These are phyloP conservation scores for Phytophthora litchii DNA, from an alignment of 352 stramenopile species.

Conservation along the genomic window DNA sequence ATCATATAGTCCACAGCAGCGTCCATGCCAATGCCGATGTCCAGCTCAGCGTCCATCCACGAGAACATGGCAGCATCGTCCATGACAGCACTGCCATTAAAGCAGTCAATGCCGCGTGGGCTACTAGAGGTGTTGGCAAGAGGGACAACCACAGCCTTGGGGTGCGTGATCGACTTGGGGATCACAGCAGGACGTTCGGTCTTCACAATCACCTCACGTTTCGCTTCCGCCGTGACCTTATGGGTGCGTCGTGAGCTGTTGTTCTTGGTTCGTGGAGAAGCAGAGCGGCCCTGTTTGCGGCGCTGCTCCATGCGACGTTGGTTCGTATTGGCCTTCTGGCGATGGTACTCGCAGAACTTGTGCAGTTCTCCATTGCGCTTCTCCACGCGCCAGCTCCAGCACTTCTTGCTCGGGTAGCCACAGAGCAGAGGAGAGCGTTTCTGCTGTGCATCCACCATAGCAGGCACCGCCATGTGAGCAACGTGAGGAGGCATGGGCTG, in stretches of 20 bases:
- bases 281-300: constrained; percentile 59
- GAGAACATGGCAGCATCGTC: constrained; percentile 51
- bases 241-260: constrained; percentile 26
- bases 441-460: constrained; percentile 23
- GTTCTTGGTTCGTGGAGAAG: constrained; percentile 31
- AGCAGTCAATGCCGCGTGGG: constrained; percentile 61
- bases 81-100: constrained; percentile 30
- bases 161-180: constrained; percentile 23
- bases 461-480: constrained; percentile 24
- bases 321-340: constrained; percentile 85
- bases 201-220: constrained; percentile 37
- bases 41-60: constrained; percentile 78
- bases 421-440: constrained; percentile 66
- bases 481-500: constrained; percentile 28
- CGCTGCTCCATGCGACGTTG: constrained; percentile 85
- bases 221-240: constrained; percentile 28
- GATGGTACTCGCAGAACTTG: constrained; percentile 89
- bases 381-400: constrained; percentile 77
- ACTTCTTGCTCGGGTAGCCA: constrained; percentile 86
- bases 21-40: constrained; percentile 72
- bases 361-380: constrained; percentile 86
- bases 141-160: constrained; percentile 27
- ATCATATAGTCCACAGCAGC: constrained; percentile 82
- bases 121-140: constrained; percentile 42
- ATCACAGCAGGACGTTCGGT: constrained; percentile 17